These are phyloP conservation scores for Filobasidium floriforme DNA, from an alignment of 768 basidiomycete species.

Conservation along the genomic window DNA sequence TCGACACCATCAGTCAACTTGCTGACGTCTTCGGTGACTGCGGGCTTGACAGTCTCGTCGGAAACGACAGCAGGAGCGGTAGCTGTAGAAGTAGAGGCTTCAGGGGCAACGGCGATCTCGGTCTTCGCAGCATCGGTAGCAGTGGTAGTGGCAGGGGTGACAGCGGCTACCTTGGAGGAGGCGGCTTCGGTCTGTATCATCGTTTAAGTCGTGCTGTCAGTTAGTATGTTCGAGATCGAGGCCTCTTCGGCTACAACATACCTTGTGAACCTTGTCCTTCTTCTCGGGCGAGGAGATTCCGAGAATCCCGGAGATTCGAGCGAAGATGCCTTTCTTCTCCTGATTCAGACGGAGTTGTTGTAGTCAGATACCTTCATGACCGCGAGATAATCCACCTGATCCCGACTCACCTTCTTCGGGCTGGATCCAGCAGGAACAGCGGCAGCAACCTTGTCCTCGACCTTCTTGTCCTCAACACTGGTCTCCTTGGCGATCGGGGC, in stretches of 20 bases:
- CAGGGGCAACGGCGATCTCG: background rate
- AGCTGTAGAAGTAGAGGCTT: constrained; percentile 7
- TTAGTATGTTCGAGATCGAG: no score
- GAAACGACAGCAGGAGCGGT: background rate
- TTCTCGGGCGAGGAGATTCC: background rate
- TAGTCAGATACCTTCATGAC: background rate
- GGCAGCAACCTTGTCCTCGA: background rate
- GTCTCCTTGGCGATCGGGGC: constrained; percentile 4
- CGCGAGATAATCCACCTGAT: background rate
- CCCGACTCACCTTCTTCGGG: constrained; percentile 4
- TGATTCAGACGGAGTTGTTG: background rate
- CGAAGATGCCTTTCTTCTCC: constrained; percentile 14
- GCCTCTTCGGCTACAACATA: no score
- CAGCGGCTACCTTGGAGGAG: background rate
- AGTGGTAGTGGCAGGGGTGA: background rate
- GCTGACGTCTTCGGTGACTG: background rate
- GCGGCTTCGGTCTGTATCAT: background rate
- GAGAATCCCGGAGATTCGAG: constrained; percentile 17
- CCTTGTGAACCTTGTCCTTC: constrained; percentile 15
- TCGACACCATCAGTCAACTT: constrained; percentile 4
- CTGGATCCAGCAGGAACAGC: background rate
- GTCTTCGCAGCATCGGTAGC: background rate
- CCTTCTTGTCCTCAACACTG: constrained; percentile 13
- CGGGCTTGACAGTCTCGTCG: background rate
- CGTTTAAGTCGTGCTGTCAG: background rate